Evolutionary conservation across 768 basidiomycete genomes (phyloP).

Genomic region (Phylloporus scabripes): DNA sequence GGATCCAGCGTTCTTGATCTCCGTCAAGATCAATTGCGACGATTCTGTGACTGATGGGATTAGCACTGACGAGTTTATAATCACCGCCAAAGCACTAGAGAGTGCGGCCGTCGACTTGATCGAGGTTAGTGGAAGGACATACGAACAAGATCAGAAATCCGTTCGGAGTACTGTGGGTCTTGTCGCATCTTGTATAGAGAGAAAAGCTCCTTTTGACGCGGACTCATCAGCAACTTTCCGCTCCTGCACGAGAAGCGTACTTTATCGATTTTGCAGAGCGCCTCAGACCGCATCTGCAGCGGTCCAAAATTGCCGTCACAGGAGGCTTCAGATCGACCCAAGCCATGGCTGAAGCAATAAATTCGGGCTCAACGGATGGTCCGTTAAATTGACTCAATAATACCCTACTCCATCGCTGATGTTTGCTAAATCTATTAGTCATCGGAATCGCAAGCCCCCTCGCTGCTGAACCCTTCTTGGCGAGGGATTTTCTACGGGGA

Average conservation of each 20-base stretch:
- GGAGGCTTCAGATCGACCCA: slow-evolving; percentile 28
- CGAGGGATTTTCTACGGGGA: slow-evolving; percentile 25
- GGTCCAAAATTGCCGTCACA: slow-evolving; percentile 26
- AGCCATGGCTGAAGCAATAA: slow-evolving; percentile 28
- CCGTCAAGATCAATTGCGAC: slow-evolving; percentile 32
- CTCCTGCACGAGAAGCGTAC: slow-evolving; percentile 23
- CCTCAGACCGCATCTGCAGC: slow-evolving; percentile 21
- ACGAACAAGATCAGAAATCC: slow-evolving; percentile 20
- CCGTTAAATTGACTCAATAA: slow-evolving; percentile 1
- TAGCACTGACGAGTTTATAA: slow-evolving; percentile 28
- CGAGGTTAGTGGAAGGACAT: slow-evolving; percentile 38
- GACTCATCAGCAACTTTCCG: slow-evolving; percentile 7
- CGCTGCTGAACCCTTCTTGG: slow-evolving; percentile 28
- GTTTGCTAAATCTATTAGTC: slow-evolving; percentile 10
- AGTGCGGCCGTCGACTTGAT: slow-evolving; percentile 34
- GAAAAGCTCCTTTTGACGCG: neutral
- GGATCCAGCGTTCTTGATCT: slow-evolving; percentile 25
- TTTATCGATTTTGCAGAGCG: slow-evolving; percentile 29
- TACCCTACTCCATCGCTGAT: neutral
- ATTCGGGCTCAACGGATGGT: slow-evolving; percentile 23
- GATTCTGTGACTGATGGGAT: slow-evolving; percentile 30
- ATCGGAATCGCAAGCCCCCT: slow-evolving; percentile 29
- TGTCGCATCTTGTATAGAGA: neutral
- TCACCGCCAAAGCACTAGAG: slow-evolving; percentile 31
- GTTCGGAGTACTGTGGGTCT: slow-evolving; percentile 10